Base-by-base conservation (phyloP, 805 yeast genomes). In the Kuraishia ogatae region DNA sequence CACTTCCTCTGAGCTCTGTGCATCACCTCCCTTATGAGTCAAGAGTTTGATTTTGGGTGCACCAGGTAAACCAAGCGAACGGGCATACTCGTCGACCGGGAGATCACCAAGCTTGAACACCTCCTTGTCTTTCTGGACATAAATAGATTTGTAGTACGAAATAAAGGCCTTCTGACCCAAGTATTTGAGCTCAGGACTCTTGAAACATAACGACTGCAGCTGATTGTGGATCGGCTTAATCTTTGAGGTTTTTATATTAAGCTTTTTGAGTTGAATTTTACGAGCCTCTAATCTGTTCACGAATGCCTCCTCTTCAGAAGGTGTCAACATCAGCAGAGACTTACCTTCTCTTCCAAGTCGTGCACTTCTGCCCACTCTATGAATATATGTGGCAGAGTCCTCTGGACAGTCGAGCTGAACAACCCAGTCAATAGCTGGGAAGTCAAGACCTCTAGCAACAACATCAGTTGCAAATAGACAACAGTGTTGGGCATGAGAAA, bases 391-490 rank as follows among this genome's bases (percentile, higher is more conserved):
- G 29, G 91, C 89, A 1, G 83, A 79, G 68, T 89, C 96, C 66
- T 90, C 97, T 0, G 97, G 97, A 62, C 96, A 88, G 66, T 90
- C 97, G 0, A 89, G 78, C 67, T 90, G 97, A 8, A 90, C 75
- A n/a, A 90, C 96, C 97, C 97, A 90, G 65, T 91, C 96, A 52
- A 90, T 88, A 5, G 92, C 88, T 0, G 97, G 97, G 69, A 91
- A 89, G 68, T 90, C 97, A 48, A 90, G 79, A 19, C 97, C 97
- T 66, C 97, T 76, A 1, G 97, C 96, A 13, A 89, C 96, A 50
- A 90, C 85, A 71, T 90, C 97, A 0, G 97, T 90, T 0, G 96
- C 94, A 64, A 90, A 83, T 51, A 90, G 71, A 71, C 96, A 89
- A 17, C 89, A 88, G 54, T 87, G 81, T 60, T 86, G 87, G 1